Conservation (phyloP, 2,329 filamentous ascomycete genomes). For the Metarhizium anisopliae region DNA sequence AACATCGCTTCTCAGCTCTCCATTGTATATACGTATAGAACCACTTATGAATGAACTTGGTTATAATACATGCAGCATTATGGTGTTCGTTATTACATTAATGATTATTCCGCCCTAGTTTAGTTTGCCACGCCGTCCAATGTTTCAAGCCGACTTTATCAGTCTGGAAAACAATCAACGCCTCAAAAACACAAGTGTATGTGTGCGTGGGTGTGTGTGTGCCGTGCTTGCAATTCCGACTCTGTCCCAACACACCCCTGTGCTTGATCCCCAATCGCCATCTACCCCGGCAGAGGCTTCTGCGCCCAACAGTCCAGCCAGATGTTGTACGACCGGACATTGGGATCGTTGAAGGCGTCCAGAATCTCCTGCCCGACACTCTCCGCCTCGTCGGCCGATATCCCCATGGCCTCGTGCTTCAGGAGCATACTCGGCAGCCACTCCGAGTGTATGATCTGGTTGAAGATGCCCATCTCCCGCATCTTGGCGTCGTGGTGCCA, state of each 20-base stretch:
- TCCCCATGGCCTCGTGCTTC: constrained; percentile 22
- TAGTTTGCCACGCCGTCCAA: no score
- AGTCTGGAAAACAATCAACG: neutral
- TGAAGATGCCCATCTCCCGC: constrained; percentile 29
- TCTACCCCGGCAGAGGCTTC: constrained; percentile 18
- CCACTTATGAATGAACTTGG: no score
- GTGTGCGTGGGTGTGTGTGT: no score
- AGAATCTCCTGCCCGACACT: constrained; percentile 21
- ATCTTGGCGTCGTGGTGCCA: constrained; percentile 25
- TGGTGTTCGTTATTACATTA: no score
- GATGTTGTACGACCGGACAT: constrained; percentile 23
- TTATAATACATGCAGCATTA: no score
- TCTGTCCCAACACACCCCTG: neutral
- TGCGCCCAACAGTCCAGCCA: constrained; percentile 31
- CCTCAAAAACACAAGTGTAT: no score
- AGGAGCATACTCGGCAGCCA: constrained; percentile 24
- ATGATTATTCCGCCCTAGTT: no score
- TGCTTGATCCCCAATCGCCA: neutral
- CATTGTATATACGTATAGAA: no score
- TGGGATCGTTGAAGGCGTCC: constrained; percentile 21
- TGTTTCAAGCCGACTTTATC: neutral
- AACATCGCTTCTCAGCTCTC: no score
- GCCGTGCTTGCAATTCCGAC: neutral
- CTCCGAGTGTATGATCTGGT: constrained; percentile 25
- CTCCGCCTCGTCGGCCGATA: constrained; percentile 24